Conservation (phyloP, 2,329 filamentous ascomycete genomes). For the Paracoccidioides brasiliensis region DNA sequence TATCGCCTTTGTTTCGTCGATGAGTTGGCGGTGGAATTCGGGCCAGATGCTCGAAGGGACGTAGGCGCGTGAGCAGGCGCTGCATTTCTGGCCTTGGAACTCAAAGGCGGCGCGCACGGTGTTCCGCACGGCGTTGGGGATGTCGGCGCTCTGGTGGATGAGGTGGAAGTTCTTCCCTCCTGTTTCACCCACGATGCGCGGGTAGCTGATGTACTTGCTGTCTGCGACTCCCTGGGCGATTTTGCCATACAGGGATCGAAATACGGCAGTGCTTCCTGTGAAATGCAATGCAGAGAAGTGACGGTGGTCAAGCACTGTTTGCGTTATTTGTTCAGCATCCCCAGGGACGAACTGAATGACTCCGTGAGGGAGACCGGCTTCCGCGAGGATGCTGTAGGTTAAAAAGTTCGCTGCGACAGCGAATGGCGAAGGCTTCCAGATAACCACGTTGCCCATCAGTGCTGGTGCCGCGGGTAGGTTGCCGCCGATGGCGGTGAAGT, state of each 20-base stretch:
- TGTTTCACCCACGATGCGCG: conserved; percentile 79
- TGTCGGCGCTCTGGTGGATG: conserved; percentile 61
- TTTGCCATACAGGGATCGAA: conserved; percentile 75
- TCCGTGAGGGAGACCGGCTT: conserved; percentile 76
- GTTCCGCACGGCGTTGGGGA: conserved; percentile 66
- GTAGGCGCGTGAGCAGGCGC: conserved; percentile 68
- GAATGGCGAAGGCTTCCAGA: conserved; percentile 92
- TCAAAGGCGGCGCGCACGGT: conserved; percentile 81
- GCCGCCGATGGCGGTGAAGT: conserved; percentile 89
- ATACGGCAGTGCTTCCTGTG: conserved; percentile 84
- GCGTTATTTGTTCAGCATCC: conserved; percentile 71
- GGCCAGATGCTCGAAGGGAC: conserved; percentile 63
- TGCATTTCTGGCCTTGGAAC: conserved; percentile 86
- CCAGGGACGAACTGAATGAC: conserved; percentile 93
- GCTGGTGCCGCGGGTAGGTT: conserved; percentile 76
- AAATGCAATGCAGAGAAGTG: conserved; percentile 89
- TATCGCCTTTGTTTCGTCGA: conserved; percentile 55
- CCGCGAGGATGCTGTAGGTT: conserved; percentile 76
- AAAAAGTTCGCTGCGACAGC: conserved; percentile 87
- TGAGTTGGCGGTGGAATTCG: conserved; percentile 53
- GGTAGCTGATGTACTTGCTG: conserved; percentile 72
- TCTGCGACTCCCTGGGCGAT: conserved; percentile 72
- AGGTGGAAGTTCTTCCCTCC: conserved; percentile 92
- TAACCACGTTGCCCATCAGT: conserved; percentile 81
- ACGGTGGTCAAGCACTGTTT: conserved; percentile 59